A percentile compares a stretch with the other conserved stretches of the same genome.
These are phyloP conservation scores for Ophiocytium majus DNA, from an alignment of 352 stramenopile species.

Conservation along the genomic window DNA sequence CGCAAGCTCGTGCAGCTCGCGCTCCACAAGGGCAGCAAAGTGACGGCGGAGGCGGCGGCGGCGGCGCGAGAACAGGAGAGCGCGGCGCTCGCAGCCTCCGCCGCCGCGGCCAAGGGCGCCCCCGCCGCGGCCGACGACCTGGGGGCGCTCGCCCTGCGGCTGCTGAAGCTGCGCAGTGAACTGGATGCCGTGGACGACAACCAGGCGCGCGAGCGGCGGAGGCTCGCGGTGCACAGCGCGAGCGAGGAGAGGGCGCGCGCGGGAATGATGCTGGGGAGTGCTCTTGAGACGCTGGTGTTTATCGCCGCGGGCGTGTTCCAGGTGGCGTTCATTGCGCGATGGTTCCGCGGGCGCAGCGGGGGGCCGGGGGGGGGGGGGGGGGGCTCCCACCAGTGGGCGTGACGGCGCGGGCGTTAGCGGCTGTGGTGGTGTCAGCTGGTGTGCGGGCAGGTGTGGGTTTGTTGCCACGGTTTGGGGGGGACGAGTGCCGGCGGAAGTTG, in stretches of 20 bases:
- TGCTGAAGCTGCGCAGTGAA: background rate
- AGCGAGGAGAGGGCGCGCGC: background rate
- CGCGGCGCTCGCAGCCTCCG: background rate
- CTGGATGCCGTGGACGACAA: conserved; percentile 2
- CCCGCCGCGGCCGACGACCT: background rate
- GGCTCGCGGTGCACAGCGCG: conserved; percentile 1
- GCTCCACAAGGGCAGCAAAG: background rate
- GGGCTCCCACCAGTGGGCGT: background rate
- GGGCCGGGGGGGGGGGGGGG: background rate
- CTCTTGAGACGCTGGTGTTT: background rate
- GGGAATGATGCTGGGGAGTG: background rate
- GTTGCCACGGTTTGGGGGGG: no score
- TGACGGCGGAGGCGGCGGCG: background rate
- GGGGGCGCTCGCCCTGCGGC: background rate
- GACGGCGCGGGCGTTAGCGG: no score
- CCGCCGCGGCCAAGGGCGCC: conserved; percentile 4
- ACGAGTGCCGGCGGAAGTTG: no score
- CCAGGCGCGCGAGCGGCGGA: background rate
- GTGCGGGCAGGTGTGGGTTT: no score
- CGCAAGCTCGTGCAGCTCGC: conserved; percentile 3
- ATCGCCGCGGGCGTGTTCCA: conserved; percentile 13
- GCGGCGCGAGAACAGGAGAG: background rate
- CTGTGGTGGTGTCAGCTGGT: no score
- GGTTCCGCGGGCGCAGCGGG: background rate
- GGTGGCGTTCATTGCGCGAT: conserved; percentile 7